Base-by-base conservation (phyloP, 805 yeast genomes). In the Kazachstania viticola region DNA sequence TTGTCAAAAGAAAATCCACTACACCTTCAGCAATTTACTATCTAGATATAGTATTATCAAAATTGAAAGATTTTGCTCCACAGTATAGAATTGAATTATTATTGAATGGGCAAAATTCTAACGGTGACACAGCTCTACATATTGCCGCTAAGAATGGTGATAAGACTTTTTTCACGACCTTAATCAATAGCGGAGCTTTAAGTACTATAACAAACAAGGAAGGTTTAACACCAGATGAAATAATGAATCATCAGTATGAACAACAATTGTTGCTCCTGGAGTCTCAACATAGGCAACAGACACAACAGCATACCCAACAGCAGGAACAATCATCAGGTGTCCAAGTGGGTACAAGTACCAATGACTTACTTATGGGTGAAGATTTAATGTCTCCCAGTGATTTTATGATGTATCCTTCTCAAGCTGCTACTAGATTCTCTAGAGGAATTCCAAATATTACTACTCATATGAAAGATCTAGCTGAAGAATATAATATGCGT, bases 91-190 rank as follows among this genome's bases (percentile, higher is more conserved):
- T 79, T 24, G 69, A 69, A 23, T 65, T 70, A 33, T 75, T 53
- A 15, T 31, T 53, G 19, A 78, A 79, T 48, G 76, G 73, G 37
- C 82, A 74, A 40, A 94, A 87, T 46, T 60, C 61, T 2, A 75
- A 79, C 25, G 95, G 95, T 0, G 82, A 87, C 57, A 84, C 98
- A 0, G 93, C 96, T 0, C 64, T 93, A 27, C 98, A 91, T 52
- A 58, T 83, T 38, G 81, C 74, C 40, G 93, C 85, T 44, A 69
- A 62, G 15, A 72, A 75, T 43, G 93, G 93, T 8, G 87, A 83
- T 45, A 78, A 42, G 25, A 26, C 33, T 4, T 54, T 54, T 35
- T 54, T 46, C 32, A 44, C 48, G 21, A 46, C 46, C 4, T 34
- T 54, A 11, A 28, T 50, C 0, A 37, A 42, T 13, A 48, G 45